Percentiles rank a stretch among this genome's conserved stretches.
Evolutionary conservation across 768 basidiomycete genomes (phyloP).

Genomic region (Mycena capillaripes): DNA sequence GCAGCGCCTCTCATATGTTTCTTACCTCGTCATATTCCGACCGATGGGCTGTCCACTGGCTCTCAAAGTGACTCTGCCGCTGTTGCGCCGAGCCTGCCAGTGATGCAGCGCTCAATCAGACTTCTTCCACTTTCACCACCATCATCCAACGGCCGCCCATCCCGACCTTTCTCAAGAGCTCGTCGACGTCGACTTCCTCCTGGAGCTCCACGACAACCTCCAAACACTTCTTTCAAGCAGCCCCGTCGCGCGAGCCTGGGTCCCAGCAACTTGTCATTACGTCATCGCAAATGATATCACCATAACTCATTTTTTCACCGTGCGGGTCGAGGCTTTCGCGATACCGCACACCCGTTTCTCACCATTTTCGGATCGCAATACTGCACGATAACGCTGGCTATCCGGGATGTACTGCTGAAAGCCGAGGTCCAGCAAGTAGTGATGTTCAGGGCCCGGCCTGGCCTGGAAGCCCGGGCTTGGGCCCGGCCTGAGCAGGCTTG

Average conservation of each 20-base stretch:
- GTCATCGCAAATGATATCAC: conserved; percentile 40
- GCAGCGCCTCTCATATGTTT: too few species aligned
- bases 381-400: conserved; percentile 15
- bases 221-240: conserved; percentile 25
- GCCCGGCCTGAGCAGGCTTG: too few species aligned
- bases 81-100: too few species aligned
- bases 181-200: conserved; percentile 39
- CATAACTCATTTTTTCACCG: conserved; percentile 21
- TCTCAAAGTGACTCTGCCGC: too few species aligned
- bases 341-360: conserved; percentile 18
- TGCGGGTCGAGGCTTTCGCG: not conserved
- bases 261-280: conserved; percentile 38
- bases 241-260: conserved; percentile 39
- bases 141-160: too few species aligned
- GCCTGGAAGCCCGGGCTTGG: too few species aligned
- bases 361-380: conserved; percentile 11
- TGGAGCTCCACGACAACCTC: conserved; percentile 39
- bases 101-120: too few species aligned
- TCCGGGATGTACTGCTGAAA: conserved; percentile 18
- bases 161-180: conserved; percentile 44
- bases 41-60: too few species aligned
- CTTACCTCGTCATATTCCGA: too few species aligned
- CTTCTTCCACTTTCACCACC: too few species aligned
- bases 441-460: too few species aligned
- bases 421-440: conserved; percentile 13